Base-by-base conservation (phyloP, 148 eudicot genomes). In the Chenopodium quinoa region DNA sequence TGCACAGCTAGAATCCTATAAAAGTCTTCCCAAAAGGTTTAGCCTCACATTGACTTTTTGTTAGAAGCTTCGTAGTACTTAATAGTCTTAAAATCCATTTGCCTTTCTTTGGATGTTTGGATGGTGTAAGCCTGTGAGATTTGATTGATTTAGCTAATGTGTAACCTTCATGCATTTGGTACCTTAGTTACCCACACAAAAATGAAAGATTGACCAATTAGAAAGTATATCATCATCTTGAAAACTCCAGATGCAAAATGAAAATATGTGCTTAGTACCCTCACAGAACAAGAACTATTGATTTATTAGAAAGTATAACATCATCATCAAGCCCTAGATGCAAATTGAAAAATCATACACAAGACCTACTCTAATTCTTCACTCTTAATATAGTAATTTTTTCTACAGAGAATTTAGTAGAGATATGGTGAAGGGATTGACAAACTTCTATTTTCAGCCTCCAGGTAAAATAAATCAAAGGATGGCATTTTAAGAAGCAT, bases 401-500 rank as follows among this genome's bases (percentile, higher is more conserved):
- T 12, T 22, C 20, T n/a, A 74, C 19, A 76, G 27, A 71, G 46
- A 19, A 65, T 23, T 65, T 1, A 50, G 29, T n/a, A 71, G 71
- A 37, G 19, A 79, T 69, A 73, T 54, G 63, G 23, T 20, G 58
- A n/a, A 16, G 22, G 22, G 10, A 37, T 52, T 44, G 5, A 14
- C 67, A 4, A 37, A 58, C 20, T 56, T 71, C 69, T 47, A 9
- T 34, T 2, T 56, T 40, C 44, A 40, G 44, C 44, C 44, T 40
- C 25, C 29, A 27, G 37, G 13, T 73, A 75, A 1, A 50, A 8
- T 48, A 22, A 46, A 73, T 29, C 40, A 52, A 14, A 40, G 32
- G 23, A 79, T 14, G 23, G 68, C 44, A 34, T 10, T 19, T 13
- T 20, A 79, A 73, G 25, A 85, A 83, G 7, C 48, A 46, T 76